Base-by-base conservation (phyloP, 768 basidiomycete species). In the Podaxis rugospora region DNA sequence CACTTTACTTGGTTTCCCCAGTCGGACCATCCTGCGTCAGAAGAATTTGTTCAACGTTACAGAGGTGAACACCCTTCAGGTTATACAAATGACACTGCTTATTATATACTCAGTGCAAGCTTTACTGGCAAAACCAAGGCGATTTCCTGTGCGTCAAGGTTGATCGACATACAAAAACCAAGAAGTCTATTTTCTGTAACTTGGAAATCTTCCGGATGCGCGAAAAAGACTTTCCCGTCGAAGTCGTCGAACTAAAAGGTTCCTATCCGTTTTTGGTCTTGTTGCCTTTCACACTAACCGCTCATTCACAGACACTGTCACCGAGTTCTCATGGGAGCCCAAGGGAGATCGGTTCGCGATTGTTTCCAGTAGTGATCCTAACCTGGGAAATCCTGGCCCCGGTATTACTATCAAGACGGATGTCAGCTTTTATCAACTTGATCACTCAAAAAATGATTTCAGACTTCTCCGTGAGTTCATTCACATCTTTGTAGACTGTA, bases 111-210 rank as follows among this genome's bases (percentile, higher is more conserved):
- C 68, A 98, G 95, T 98, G 96, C 73, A 97, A 97, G 77, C 83
- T 99, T 46, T 89, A 90, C 74, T 99, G 94, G 95, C 97, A 99
- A 78, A 96, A 95, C 69, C 92, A 95, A 71, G 97, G 96, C 37
- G 95, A 98, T 74, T 98, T 93, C 78, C 85, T 99, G 14, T 98
- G 97, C 69, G 96, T 98, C 74, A 98, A 97, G 77, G 97, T 99
- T 58, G 97, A 98, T 76, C 90, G 96, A 53, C 95, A 97, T 72
- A 95, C 95, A 25, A 98, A 98, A 78, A 96, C 96, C 4, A 97
- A 96, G 76, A 98, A 98, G 77, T 95, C 95, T 3, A 93, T 92
- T 32, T 98, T 94, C 79, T 96, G 95, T 75, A 99, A 98, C 74
- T 81, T 99, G 63, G 97, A 99, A 78, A 90, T 99, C 60, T 98